Base-by-base conservation (phyloP, 257 asterid species). In the Agastache rugosa region DNA sequence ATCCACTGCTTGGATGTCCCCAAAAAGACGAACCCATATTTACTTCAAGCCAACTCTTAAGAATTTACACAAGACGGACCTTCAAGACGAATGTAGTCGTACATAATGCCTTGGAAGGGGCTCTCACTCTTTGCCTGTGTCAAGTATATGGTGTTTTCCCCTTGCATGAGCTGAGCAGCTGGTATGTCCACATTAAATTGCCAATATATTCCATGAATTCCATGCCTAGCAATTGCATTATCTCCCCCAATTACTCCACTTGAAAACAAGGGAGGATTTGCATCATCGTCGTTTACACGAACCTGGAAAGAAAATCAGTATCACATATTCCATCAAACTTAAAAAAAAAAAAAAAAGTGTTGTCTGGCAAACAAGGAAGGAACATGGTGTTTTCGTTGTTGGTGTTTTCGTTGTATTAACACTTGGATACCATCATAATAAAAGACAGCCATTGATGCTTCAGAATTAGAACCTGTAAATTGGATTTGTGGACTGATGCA, bases 141-240 rank as follows among this genome's bases (percentile, higher is more conserved):
- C 72, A 89, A 78, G 63, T 75, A 89, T 69, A 85, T 73, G 50
- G 88, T 83, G 76, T 89, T 87, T 15, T 63, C 78, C 17, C 84
- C 85, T 14, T 34, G 68, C 23, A 71, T 8, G 17, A 87, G 83
- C 51, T 76, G 67, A 62, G 75, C 22, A 41, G 86, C 81, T 17
- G 75, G 56, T 50, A 89, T 68, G 23, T 82, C 87, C 50, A 89
- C 72, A 77, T 47, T 87, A 47, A 82, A 87, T 63, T 82, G 42
- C 92, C 90, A 87, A 56, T 89, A 84, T 22, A 89, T 63, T n/a
- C 97, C 96, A 76, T 82, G 97, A 62, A 91, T 91, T 59, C 91
- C 97, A 78, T 91, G 96, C 73, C 94, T 89, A 41, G 96, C 96
- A 50, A 91, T 83, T 8, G 96, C 83, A 55, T 91, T 91, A 65